Conservation (phyloP, 129 eudicot species). For the Tagetes erecta region DNA sequence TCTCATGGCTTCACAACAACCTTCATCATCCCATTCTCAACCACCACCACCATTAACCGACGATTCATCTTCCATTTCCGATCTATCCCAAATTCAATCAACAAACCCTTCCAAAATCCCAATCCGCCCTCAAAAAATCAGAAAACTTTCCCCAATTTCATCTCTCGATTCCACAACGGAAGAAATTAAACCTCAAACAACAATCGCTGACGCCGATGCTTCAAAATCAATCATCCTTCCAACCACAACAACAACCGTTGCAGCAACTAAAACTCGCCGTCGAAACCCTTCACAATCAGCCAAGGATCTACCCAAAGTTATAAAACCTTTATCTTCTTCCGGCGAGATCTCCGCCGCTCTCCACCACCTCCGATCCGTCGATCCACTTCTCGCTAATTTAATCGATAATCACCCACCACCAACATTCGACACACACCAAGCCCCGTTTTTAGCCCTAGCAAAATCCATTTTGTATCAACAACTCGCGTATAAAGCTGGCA, state of each 20-base stretch:
- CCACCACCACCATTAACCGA: slow-evolving; percentile 26
- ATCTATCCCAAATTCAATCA: slow-evolving; percentile 30
- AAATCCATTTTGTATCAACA: slow-evolving; percentile 84
- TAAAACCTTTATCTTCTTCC: slow-evolving; percentile 49
- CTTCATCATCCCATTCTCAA: slow-evolving; percentile 26
- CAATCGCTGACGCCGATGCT: slow-evolving; percentile 34
- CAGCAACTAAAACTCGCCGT: slow-evolving; percentile 38
- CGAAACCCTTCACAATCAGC: slow-evolving; percentile 45
- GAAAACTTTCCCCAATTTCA: slow-evolving; percentile 53
- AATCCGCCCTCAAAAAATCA: slow-evolving; percentile 82
- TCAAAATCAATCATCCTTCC: slow-evolving; percentile 31
- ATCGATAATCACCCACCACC: slow-evolving; percentile 74
- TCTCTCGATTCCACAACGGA: slow-evolving; percentile 11
- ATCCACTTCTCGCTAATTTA: slow-evolving; percentile 53
- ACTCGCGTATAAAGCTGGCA: slow-evolving; percentile 77
- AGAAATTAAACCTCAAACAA: slow-evolving; percentile 12
- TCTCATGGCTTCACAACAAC: slow-evolving; percentile 26
- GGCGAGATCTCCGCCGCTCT: slow-evolving; percentile 64
- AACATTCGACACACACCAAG: slow-evolving; percentile 53
- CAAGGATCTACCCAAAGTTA: slow-evolving; percentile 34
- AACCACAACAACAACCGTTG: slow-evolving; percentile 27
- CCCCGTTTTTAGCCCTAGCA: slow-evolving; percentile 68
- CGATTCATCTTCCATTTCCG: slow-evolving; percentile 15
- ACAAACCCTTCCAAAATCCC: slow-evolving; percentile 62
- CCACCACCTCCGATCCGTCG: slow-evolving; percentile 58